Conservation (phyloP, 1,284 basidiomycete genomes). For the Ceratorhiza oryzae-sativae region DNA sequence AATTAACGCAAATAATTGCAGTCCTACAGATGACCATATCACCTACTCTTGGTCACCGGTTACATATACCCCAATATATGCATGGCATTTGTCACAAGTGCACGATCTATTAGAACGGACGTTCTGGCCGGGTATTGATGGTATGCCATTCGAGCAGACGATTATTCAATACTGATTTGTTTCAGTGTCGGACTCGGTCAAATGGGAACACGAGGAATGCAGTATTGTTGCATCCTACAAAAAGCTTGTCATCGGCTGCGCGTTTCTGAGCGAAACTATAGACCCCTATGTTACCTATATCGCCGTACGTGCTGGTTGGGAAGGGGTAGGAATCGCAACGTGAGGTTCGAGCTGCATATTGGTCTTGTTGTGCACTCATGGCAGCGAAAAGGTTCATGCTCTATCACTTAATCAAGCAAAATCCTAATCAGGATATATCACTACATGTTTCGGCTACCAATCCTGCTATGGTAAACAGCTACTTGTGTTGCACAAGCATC, state of each 20-base stretch:
- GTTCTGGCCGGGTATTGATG: slow-evolving; percentile 78
- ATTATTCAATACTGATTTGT: not conserved
- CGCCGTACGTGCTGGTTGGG: slow-evolving; percentile 76
- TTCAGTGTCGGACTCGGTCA: slow-evolving; percentile 70
- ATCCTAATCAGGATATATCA: slow-evolving; percentile 74
- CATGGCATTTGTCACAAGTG: slow-evolving; percentile 68
- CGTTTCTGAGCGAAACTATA: slow-evolving; percentile 72
- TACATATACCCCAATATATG: slow-evolving; percentile 65
- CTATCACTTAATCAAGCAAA: slow-evolving; percentile 71
- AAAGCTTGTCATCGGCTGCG: slow-evolving; percentile 73
- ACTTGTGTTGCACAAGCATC: not conserved
- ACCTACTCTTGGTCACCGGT: slow-evolving; percentile 57
- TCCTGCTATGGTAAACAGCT: slow-evolving; percentile 69
- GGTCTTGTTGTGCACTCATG: not conserved
- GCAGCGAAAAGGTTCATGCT: slow-evolving; percentile 66
- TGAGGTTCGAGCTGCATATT: slow-evolving; percentile 47
- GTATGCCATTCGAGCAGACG: slow-evolving; percentile 52
- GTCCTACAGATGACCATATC: slow-evolving; percentile 41
- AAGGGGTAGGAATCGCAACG: slow-evolving; percentile 76
- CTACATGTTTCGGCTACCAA: slow-evolving; percentile 81
- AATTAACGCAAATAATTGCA: slow-evolving; percentile 62
- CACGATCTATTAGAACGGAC: slow-evolving; percentile 68
- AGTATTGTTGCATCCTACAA: slow-evolving; percentile 76
- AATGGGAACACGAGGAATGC: slow-evolving; percentile 69
- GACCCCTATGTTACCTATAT: slow-evolving; percentile 80